Conservation (phyloP, 805 yeast species). For the Lipomyces yamadae region DNA sequence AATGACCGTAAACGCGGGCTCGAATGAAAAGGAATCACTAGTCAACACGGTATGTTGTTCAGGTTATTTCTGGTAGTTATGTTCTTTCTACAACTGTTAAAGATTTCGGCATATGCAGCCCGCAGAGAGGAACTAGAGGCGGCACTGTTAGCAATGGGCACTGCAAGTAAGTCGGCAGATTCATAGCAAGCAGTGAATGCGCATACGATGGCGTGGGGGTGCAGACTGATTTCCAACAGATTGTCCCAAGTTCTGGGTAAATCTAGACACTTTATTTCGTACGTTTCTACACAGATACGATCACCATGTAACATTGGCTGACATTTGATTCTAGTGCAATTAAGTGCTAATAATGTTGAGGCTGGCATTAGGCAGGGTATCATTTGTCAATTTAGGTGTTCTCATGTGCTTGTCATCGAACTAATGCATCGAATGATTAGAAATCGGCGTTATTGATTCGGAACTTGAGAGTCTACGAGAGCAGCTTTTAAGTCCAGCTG, state of each 20-base stretch:
- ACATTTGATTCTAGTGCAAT: not conserved
- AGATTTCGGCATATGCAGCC: not conserved
- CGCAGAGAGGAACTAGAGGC: constrained; percentile 1
- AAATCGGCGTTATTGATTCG: not conserved
- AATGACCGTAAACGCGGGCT: not conserved
- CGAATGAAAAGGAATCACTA: not conserved
- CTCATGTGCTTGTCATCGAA: not conserved
- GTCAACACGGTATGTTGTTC: not conserved
- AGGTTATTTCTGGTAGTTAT: no score
- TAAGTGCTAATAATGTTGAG: not conserved
- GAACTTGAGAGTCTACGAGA: not conserved
- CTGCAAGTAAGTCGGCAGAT: not conserved
- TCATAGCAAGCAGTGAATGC: not conserved
- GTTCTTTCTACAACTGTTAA: no score
- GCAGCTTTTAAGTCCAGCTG: not conserved
- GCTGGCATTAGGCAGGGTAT: constrained; percentile 3
- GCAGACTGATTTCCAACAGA: not conserved
- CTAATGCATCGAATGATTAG: not conserved
- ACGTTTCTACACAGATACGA: not conserved
- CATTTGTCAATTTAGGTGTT: not conserved
- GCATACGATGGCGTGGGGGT: not conserved
- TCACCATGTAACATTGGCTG: not conserved
- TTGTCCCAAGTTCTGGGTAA: constrained; percentile 1
- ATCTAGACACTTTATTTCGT: not conserved
- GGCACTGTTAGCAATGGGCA: not conserved